These are phyloP conservation scores for Pleurotus cornucopiae DNA, from an alignment of 768 basidiomycete genomes.

Conservation along the genomic window DNA sequence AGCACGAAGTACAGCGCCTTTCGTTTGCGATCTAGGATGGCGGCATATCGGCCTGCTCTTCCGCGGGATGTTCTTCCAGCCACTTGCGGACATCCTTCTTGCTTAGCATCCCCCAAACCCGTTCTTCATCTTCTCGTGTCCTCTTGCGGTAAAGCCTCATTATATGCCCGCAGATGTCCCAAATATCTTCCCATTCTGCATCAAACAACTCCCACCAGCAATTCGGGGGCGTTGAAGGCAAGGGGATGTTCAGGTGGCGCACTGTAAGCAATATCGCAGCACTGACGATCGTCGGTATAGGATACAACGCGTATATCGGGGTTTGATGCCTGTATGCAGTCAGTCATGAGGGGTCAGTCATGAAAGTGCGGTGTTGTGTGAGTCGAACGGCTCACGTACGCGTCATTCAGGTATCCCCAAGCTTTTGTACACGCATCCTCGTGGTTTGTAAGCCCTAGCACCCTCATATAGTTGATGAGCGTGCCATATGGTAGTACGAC, in stretches of 20 bases:
- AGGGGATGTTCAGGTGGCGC: slow-evolving; percentile 64
- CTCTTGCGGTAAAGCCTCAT: slow-evolving; percentile 75
- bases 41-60: not conserved
- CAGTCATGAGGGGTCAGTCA: no score
- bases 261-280: slow-evolving; percentile 82
- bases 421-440: slow-evolving; percentile 70
- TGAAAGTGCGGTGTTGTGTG: no score
- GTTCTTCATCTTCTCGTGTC: slow-evolving; percentile 36
- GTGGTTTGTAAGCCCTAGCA: slow-evolving; percentile 78
- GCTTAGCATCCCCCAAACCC: slow-evolving; percentile 55
- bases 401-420: slow-evolving; percentile 96
- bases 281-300: slow-evolving; percentile 86
- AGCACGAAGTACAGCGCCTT: no score
- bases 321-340: slow-evolving; percentile 74
- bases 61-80: slow-evolving; percentile 54
- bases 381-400: slow-evolving; percentile 41
- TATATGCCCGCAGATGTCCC: slow-evolving; percentile 79
- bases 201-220: slow-evolving; percentile 97
- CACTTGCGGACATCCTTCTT: slow-evolving; percentile 82
- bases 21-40: no score
- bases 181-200: slow-evolving; percentile 83
- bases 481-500: slow-evolving; percentile 93
- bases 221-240: slow-evolving; percentile 67
- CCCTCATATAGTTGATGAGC: slow-evolving; percentile 88
- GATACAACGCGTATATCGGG: slow-evolving; percentile 85